Evolutionary conservation across 2,329 filamentous ascomycete genomes (phyloP).

Genomic region (Botrytis tulipae): DNA sequence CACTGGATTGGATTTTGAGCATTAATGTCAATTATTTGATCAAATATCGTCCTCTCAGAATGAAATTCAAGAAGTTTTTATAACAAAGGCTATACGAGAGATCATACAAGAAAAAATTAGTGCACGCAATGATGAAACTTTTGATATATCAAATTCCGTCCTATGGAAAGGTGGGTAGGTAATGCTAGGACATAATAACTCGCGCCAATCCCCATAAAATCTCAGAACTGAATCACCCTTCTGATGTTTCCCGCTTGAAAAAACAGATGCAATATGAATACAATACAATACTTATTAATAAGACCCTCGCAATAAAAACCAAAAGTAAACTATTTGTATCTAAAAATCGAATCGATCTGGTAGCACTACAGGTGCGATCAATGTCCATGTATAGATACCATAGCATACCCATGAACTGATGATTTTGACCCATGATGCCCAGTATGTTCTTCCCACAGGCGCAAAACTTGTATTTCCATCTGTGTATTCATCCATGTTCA

Average conservation of each 20-base stretch:
- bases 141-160: not conserved
- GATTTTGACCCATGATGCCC: constrained; percentile 99
- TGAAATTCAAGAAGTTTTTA: not conserved
- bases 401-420: constrained; percentile 97
- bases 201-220: not conserved
- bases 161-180: not conserved
- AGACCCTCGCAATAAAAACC: not conserved
- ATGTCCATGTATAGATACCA: constrained; percentile 86
- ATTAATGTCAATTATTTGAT: not conserved
- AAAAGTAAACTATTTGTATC: not conserved
- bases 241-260: not conserved
- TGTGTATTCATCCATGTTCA: constrained; percentile 67
- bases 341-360: constrained; percentile 72
- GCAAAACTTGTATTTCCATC: constrained; percentile 76
- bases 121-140: not conserved
- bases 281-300: constrained; percentile 13
- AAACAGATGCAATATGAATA: constrained; percentile 20
- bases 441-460: constrained; percentile 90
- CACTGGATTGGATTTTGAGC: not conserved
- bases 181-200: not conserved
- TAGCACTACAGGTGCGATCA: constrained; percentile 80
- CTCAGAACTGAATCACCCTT: not conserved
- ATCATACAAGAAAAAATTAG: not conserved
- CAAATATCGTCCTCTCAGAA: not conserved
- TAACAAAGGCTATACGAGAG: not conserved